Percentiles rank a stretch among this genome's conserved stretches.
Evolutionary conservation across 2,329 filamentous ascomycete genomes (phyloP).

Genomic region (Aphanocladium album): DNA sequence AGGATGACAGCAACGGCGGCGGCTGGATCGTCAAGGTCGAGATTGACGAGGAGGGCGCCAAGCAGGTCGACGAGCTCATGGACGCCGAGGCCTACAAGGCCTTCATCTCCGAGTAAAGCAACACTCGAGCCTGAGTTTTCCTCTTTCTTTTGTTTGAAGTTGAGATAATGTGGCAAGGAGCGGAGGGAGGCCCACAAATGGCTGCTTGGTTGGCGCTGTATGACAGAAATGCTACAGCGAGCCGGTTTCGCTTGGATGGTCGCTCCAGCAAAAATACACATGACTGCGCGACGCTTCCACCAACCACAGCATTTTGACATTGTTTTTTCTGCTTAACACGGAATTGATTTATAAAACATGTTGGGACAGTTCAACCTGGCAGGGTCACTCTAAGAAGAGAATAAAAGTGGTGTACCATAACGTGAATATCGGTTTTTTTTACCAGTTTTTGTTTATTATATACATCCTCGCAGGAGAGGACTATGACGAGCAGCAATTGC

Average conservation of each 20-base stretch:
- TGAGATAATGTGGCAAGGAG: neutral
- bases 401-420: conserved; percentile 17
- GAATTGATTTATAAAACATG: conserved; percentile 12
- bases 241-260: neutral
- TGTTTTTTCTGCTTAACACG: conserved; percentile 13
- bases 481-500: conserved; percentile 11
- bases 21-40: conserved; percentile 92
- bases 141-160: neutral
- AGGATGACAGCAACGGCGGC: conserved; percentile 67
- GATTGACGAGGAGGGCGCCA: conserved; percentile 58
- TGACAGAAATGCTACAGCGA: neutral
- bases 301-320: conserved; percentile 1
- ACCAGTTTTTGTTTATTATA: neutral
- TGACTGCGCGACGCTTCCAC: neutral
- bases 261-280: neutral
- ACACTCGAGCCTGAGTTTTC: neutral
- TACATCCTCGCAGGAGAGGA: conserved; percentile 8
- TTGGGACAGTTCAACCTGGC: conserved; percentile 21
- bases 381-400: conserved; percentile 12
- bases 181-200: neutral
- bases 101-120: conserved; percentile 50
- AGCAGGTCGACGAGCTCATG: conserved; percentile 74
- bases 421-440: conserved; percentile 2
- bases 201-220: neutral
- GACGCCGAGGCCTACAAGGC: conserved; percentile 70